Evolutionary conservation across 106 monocot genomes (phyloP).

Genomic region (Platanthera guangdongensis): DNA sequence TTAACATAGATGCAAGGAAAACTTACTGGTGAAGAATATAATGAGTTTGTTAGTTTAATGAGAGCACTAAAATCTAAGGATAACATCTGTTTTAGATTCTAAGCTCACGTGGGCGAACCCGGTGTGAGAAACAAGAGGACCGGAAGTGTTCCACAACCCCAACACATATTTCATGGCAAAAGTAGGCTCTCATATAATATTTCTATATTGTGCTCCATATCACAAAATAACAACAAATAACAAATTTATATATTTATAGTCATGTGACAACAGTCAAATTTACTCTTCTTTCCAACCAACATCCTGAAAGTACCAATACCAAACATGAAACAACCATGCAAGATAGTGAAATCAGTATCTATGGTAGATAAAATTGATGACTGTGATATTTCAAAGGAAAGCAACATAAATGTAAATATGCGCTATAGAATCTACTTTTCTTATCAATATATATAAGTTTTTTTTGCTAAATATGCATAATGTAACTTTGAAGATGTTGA

Average conservation of each 20-base stretch:
- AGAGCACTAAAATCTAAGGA: conserved; percentile 77
- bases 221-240: not conserved
- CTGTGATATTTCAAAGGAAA: too few relatives aligned
- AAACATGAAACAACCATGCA: not conserved
- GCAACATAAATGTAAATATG: too few relatives aligned
- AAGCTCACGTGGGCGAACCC: too few relatives aligned
- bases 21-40: conserved; percentile 66
- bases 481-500: too few relatives aligned
- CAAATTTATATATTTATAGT: not conserved
- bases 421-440: too few relatives aligned
- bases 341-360: too few relatives aligned
- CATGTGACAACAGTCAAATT: not conserved
- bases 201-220: not conserved
- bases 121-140: too few relatives aligned
- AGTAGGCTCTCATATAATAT: not conserved
- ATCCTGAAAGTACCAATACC: not conserved
- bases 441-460: too few relatives aligned
- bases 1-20: conserved; percentile 72
- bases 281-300: not conserved
- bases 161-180: not conserved
- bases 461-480: too few relatives aligned
- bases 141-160: too few relatives aligned
- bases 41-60: conserved; percentile 83
- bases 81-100: conserved; percentile 56
- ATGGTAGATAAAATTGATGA: too few relatives aligned